Evolutionary conservation across 2,329 filamentous ascomycete genomes (phyloP), one percentile per base, ranked within the genome.

Genomic region (Cladosporium sp.): DNA sequence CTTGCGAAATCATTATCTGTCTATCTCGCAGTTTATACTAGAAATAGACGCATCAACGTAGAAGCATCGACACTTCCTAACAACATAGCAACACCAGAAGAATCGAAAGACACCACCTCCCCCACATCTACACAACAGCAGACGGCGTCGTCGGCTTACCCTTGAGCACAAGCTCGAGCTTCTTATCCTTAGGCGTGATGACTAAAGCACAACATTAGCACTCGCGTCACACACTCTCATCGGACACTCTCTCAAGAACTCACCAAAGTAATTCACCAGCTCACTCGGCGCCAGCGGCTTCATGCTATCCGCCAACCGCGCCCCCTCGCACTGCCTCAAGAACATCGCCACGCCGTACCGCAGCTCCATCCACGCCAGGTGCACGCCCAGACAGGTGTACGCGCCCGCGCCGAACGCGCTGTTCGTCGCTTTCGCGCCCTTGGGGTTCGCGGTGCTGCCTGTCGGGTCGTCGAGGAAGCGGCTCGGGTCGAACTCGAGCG

Each of bases 321-420:
- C 55, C 0, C 67, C 66, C 28, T 52, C 59, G 55, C 74, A 79
- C 32, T 74, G 66, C 0, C 72, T 68, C 61, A 82, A 80, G 63
- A 84, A 79, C 4, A 72, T 67, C 0, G 77, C 75, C 0, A 74
- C 69, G 0, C 72, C 77, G 34, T 80, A 72, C 8, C 79, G 71
- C 31, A 83, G 60, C 59, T 83, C 80, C 66, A 80, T 79, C 18
- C 71, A 68, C 0, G 85, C 85, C 57, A 88, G 80, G 59, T 88
- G 84, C 5, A 82, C 79, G 0, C 85, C 85, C 4, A 89, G 72
- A 58, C 85, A 89, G 68, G 85, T 84, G 19, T 84, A 73, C 0
- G 84, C 81, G 0, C 85, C 85, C 14, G 80, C 84, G 1, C 84
- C 82, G 64, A 88, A 88, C 0, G 84, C 83, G 73, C 83, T 82